These are phyloP conservation scores for Plasmodium gaboni DNA, from an alignment of 169 alveolate species.

Conservation along the genomic window DNA sequence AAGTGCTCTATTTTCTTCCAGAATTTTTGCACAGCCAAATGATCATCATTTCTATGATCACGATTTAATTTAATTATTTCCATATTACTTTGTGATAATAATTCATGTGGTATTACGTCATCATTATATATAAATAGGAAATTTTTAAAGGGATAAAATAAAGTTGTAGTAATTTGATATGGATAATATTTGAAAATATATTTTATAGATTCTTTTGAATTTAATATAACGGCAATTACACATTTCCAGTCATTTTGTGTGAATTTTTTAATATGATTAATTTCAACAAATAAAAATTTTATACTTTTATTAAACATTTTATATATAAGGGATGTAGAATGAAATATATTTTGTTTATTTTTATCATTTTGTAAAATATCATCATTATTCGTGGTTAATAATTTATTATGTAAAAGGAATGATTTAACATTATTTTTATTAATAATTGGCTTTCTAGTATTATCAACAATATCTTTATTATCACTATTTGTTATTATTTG, in stretches of 20 bases:
- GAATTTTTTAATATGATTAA: conserved; percentile 78
- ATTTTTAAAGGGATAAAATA: conserved; percentile 82
- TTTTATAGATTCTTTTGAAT: conserved; percentile 81
- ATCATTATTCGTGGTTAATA: conserved; percentile 48
- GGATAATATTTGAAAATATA: conserved; percentile 82
- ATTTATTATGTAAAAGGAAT: conserved; percentile 32
- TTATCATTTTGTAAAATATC: conserved; percentile 2
- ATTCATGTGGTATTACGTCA: conserved; percentile 39
- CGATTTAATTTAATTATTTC: conserved; percentile 56
- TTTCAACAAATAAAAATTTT: conserved; percentile 83
- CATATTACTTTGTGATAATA: conserved; percentile 32
- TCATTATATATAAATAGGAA: conserved; percentile 67
- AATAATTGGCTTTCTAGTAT: conserved; percentile 10
- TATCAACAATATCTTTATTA: background rate
- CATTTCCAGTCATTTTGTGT: conserved; percentile 84
- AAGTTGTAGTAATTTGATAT: conserved; percentile 79
- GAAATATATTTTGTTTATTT: conserved; percentile 40
- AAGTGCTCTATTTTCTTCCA: conserved; percentile 57
- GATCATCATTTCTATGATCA: conserved; percentile 54
- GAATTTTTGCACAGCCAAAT: conserved; percentile 42
- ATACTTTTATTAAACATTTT: conserved; percentile 79
- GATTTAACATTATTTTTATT: conserved; percentile 39
- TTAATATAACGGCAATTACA: conserved; percentile 83
- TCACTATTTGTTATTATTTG: background rate
- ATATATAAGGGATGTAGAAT: conserved; percentile 82